A percentile compares a stretch with the other conserved stretches of the same genome.
Conservation (phyloP, 1,139 yeast species). For the Pichia norvegensis region DNA sequence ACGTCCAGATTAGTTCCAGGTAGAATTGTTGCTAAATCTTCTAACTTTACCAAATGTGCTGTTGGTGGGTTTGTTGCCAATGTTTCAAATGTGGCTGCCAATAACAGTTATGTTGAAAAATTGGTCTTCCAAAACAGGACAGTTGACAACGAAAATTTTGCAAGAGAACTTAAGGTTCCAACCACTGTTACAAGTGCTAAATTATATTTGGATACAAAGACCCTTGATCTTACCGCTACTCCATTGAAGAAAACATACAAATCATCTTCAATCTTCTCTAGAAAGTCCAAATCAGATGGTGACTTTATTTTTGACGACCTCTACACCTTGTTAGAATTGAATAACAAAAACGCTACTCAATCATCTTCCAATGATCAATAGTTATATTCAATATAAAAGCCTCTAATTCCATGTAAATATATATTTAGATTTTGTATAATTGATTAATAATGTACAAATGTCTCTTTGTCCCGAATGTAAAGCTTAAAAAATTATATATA, state of each 20-base stretch:
- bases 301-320: not conserved
- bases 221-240: slow-evolving; percentile 19
- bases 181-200: slow-evolving; percentile 20
- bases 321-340: not conserved
- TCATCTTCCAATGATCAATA: not conserved
- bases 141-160: slow-evolving; percentile 18
- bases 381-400: not conserved
- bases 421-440: not conserved
- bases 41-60: slow-evolving; percentile 46
- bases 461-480: not conserved
- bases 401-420: not conserved
- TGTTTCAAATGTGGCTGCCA: slow-evolving; percentile 17
- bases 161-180: slow-evolving; percentile 24
- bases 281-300: not conserved
- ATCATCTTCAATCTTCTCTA: not conserved
- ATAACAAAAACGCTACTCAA: not conserved
- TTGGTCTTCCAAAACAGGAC: slow-evolving; percentile 17
- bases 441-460: not conserved
- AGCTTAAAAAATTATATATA: not conserved
- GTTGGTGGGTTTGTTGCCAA: slow-evolving; percentile 65
- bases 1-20: slow-evolving; percentile 60
- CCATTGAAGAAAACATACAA: slow-evolving; percentile 14
- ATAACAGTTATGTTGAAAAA: slow-evolving; percentile 20
- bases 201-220: slow-evolving; percentile 17
- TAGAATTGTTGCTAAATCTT: slow-evolving; percentile 44